Percentiles rank a stretch among this genome's conserved stretches.
These are phyloP conservation scores for Hypoxylon intermedium DNA, from an alignment of 495 filamentous ascomycete species.

Conservation along the genomic window DNA sequence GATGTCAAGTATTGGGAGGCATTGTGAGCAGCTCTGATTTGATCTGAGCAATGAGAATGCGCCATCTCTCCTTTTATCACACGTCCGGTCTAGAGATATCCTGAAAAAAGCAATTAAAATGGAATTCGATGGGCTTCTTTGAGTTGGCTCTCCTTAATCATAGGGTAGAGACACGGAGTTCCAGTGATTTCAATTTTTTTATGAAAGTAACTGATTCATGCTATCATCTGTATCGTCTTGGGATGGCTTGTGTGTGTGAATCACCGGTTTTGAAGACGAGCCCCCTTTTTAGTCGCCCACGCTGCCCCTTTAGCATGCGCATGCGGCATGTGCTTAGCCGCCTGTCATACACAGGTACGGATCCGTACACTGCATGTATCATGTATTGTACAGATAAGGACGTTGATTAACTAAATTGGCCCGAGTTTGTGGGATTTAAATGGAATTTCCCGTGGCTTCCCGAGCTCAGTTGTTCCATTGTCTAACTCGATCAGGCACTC, in stretches of 20 bases:
- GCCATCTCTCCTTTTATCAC: not conserved
- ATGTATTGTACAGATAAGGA: no score
- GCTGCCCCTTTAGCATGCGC: no score
- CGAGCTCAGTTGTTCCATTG: not conserved
- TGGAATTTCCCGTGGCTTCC: constrained; percentile 13
- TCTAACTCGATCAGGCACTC: constrained; percentile 20
- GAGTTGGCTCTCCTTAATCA: not conserved
- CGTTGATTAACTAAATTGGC: no score
- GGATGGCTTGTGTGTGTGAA: not conserved
- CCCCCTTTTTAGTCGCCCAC: not conserved
- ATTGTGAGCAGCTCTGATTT: not conserved
- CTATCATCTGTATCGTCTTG: no score
- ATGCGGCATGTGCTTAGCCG: not conserved
- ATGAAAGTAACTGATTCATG: not conserved
- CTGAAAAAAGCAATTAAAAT: not conserved
- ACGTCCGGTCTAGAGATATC: not conserved
- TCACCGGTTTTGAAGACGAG: not conserved
- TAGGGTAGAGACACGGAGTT: no score
- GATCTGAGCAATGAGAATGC: not conserved
- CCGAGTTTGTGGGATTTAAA: not conserved
- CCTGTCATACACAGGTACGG: not conserved
- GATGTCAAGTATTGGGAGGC: no score
- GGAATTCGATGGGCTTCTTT: not conserved
- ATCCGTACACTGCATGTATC: no score
- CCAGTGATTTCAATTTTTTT: not conserved